These are phyloP conservation scores for Gossypium herbaceum DNA, from an alignment of 345 rosid species.

Conservation along the genomic window DNA sequence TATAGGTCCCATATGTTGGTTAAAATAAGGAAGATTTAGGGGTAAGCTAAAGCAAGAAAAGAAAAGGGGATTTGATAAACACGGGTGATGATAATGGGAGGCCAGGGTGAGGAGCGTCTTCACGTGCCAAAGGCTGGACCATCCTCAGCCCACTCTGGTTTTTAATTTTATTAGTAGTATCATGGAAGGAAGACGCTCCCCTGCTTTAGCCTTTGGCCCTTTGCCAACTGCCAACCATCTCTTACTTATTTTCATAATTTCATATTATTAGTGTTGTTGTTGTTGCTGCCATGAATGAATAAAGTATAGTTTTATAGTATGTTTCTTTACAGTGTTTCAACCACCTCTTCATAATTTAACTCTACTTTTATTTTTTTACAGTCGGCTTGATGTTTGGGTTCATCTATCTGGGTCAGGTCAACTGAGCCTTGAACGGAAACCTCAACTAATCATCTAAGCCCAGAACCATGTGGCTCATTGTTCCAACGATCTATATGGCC, in stretches of 20 bases:
- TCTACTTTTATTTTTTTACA: background rate
- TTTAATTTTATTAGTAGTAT: background rate
- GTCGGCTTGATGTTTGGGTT: too few species aligned
- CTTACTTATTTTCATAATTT: background rate
- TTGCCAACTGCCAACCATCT: background rate
- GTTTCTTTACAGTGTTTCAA: too few species aligned
- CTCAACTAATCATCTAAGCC: too few species aligned
- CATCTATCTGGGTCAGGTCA: too few species aligned
- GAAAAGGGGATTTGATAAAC: background rate
- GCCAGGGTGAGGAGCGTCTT: slow-evolving; percentile 16
- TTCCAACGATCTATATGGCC: too few species aligned
- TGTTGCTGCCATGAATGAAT: background rate
- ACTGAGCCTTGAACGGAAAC: too few species aligned
- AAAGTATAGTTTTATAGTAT: too few species aligned
- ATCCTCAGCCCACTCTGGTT: background rate
- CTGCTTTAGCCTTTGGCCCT: background rate
- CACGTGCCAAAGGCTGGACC: slow-evolving; percentile 24
- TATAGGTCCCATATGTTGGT: background rate
- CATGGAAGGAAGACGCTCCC: slow-evolving; percentile 10
- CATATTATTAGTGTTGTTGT: background rate
- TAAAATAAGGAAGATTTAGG: background rate
- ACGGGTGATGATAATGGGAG: slow-evolving; percentile 11
- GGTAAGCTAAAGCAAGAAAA: background rate
- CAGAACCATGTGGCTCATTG: too few species aligned
- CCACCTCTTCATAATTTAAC: too few species aligned